Base-by-base conservation (phyloP, 768 basidiomycete species). In the Collybia mongolica region DNA sequence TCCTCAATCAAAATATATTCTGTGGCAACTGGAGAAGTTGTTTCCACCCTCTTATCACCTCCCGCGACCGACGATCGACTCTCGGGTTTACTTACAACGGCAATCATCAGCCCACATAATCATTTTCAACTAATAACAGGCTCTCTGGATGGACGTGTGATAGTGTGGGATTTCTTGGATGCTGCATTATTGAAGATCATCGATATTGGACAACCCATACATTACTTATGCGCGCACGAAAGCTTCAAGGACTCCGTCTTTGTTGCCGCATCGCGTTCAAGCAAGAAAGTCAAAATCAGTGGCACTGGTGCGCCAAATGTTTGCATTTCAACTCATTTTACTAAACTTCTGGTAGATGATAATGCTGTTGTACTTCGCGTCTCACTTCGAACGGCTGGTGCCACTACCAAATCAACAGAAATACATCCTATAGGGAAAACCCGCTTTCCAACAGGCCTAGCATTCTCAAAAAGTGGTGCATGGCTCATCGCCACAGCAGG, bases 151-250 rank as follows among this genome's bases (percentile, higher is more conserved):
- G 96, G 94, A n/a, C 78, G 76, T 29, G 68, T 98, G 54, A 82
- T 90, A 64, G 71, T 97, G 20, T 99, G 97, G 97, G 93, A 98
- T 69, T 95, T 89, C 66, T 71, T 95, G 32, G 94, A 97, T 51
- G 93, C 86, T 5, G 73, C 76, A 6, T 70, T 97, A 9, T 72
- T 98, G 52, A 82, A 84, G 53, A 90, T 86, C 2, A 79, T 97
- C 54, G 75, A 82, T 49, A 61, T 93, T 39, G 76, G 75, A 23
- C 80, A 87, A 52, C 83, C 87, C 12, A 83, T 95, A 57, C 79
- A 82, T 54, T 77, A 80, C 58, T 68, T 94, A 47, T 86, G 87
- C 52, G 82, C 80, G 0, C 90, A 93, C 60, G 78, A 83, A 54
- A 72, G 75, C 48, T 80, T 85, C 65, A 83, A 79, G 55, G 87